phyloP scores from a whole-genome alignment of 2,329 filamentous ascomycete genomes.

The Gaeumannomyces tritici region DNA sequence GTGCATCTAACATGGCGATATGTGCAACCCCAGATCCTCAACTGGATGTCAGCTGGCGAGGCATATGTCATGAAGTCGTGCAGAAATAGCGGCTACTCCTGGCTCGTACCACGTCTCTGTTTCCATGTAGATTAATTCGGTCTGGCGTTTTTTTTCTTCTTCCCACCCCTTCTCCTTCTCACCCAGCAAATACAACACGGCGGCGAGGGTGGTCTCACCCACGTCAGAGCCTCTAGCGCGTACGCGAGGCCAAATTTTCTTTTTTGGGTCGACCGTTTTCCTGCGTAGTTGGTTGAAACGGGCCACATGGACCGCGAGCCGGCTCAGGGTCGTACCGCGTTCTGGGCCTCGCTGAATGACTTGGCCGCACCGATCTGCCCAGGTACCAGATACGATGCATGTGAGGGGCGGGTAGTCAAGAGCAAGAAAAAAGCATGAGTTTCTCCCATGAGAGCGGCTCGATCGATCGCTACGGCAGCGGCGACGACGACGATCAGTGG shows the following conservation, averaged over 20 bases:
- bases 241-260: no score
- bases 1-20: neutral
- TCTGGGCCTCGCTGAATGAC: neutral
- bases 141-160: no score
- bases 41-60: neutral
- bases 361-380: neutral
- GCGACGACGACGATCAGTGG: neutral
- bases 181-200: neutral
- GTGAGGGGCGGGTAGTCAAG: neutral
- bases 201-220: neutral
- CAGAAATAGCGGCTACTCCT: neutral
- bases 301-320: neutral
- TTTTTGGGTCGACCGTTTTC: neutral
- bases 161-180: no score
- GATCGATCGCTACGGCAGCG: neutral
- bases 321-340: conserved; percentile 6
- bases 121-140: neutral
- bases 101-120: neutral
- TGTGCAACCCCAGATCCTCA: neutral
- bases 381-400: neutral
- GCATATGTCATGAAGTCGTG: neutral
- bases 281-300: neutral
- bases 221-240: neutral
- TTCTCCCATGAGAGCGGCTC: conserved; percentile 6
- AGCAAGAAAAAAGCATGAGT: neutral